These are phyloP conservation scores for Aspergillus funiculosus DNA, from an alignment of 495 filamentous ascomycete species.

Conservation along the genomic window DNA sequence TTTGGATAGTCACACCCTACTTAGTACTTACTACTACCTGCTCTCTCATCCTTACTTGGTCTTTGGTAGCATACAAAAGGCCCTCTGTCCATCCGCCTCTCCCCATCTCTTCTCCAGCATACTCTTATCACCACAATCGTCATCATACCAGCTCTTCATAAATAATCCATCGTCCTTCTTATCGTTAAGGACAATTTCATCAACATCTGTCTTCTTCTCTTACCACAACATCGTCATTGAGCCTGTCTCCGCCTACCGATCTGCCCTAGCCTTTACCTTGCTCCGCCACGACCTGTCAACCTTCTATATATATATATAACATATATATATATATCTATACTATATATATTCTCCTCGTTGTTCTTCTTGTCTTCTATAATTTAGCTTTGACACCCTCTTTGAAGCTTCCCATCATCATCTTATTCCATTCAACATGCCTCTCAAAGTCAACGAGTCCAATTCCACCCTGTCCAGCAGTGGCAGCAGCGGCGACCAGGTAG, in stretches of 20 bases:
- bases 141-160: not conserved
- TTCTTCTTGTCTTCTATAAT: slow-evolving; percentile 8
- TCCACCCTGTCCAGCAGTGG: slow-evolving; percentile 39
- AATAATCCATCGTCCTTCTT: not conserved
- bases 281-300: slow-evolving; percentile 16
- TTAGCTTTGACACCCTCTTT: slow-evolving; percentile 9
- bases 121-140: slow-evolving; percentile 6
- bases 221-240: slow-evolving; percentile 2
- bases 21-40: not conserved
- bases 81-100: slow-evolving; percentile 16
- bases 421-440: slow-evolving; percentile 32
- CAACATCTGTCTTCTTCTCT: slow-evolving; percentile 3
- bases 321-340: slow-evolving; percentile 6
- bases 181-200: not conserved
- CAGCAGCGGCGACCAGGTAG: slow-evolving; percentile 36
- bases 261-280: slow-evolving; percentile 7
- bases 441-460: slow-evolving; percentile 43
- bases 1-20: slow-evolving; percentile 13
- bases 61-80: slow-evolving; percentile 16
- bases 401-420: slow-evolving; percentile 1
- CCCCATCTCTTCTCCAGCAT: not conserved
- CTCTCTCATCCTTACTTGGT: slow-evolving; percentile 11
- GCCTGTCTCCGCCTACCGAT: slow-evolving; percentile 10
- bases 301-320: slow-evolving; percentile 10
- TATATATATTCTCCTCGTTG: slow-evolving; percentile 11